Evolutionary conservation across 2,329 filamentous ascomycete species (phyloP).

Genomic region (Bertia moriformis): DNA sequence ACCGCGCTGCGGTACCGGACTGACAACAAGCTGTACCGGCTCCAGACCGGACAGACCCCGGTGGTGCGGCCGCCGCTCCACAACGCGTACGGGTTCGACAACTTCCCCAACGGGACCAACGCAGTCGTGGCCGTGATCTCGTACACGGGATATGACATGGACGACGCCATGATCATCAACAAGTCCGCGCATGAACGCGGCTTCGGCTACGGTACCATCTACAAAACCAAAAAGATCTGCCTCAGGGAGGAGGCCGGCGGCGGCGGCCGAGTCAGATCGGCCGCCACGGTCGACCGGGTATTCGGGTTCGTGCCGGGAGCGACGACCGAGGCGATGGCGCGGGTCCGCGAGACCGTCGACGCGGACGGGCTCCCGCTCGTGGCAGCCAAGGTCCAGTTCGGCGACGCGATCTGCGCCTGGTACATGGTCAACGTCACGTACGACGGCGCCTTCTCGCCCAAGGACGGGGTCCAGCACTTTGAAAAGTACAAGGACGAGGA

Average conservation of each 20-base stretch:
- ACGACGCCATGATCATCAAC: conserved; percentile 99
- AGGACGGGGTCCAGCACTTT: conserved; percentile 72
- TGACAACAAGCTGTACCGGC: conserved; percentile 89
- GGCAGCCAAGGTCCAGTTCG: conserved; percentile 63
- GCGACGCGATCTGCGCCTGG: conserved; percentile 76
- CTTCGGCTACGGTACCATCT: conserved; percentile 89
- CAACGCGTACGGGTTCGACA: conserved; percentile 92
- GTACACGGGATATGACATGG: conserved; percentile 99
- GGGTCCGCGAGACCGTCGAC: conserved; percentile 61
- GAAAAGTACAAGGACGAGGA: conserved; percentile 92
- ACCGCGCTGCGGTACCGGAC: conserved; percentile 74
- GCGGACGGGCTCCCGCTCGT: conserved; percentile 75
- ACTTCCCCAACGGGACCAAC: conserved; percentile 94
- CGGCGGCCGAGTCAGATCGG: conserved; percentile 53
- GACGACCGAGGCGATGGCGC: conserved; percentile 54
- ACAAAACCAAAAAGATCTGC: conserved; percentile 88
- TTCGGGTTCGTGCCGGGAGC: conserved; percentile 81
- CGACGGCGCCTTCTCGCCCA: conserved; percentile 65
- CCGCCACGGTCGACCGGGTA: conserved; percentile 60
- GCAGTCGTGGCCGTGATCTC: conserved; percentile 94
- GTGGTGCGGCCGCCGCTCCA: conserved; percentile 83
- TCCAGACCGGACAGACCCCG: conserved; percentile 92
- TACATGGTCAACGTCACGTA: conserved; percentile 76
- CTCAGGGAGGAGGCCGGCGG: no score
- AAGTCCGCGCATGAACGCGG: conserved; percentile 92